phyloP scores from a whole-genome alignment of 2,329 filamentous ascomycete species.

The Exophiala lecanii-corni region DNA sequence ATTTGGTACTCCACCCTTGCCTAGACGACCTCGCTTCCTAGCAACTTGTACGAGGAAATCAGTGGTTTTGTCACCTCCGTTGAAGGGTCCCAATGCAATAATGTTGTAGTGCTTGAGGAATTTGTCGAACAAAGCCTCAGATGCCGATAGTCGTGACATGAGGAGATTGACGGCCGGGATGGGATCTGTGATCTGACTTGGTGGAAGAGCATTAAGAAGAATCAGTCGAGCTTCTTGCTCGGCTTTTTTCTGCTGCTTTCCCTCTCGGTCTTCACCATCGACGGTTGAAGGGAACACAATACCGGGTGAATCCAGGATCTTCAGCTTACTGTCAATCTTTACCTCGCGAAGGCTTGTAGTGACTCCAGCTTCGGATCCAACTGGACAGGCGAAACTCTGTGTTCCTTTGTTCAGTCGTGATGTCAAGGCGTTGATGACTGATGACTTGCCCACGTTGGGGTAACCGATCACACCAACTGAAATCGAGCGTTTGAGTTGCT shows the following conservation, averaged over 20 bases:
- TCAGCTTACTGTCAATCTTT: slow-evolving; percentile 92
- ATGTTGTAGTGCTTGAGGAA: slow-evolving; percentile 80
- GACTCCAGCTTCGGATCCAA: slow-evolving; percentile 86
- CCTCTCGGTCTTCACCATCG: slow-evolving; percentile 39
- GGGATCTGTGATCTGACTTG: slow-evolving; percentile 90
- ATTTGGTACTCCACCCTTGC: slow-evolving; percentile 87
- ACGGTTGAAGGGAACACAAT: slow-evolving; percentile 77
- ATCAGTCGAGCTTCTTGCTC: slow-evolving; percentile 77
- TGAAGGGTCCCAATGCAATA: slow-evolving; percentile 64
- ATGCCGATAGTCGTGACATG: slow-evolving; percentile 71
- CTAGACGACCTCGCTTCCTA: slow-evolving; percentile 81
- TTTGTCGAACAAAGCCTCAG: slow-evolving; percentile 69
- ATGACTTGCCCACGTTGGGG: slow-evolving; percentile 94
- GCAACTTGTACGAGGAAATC: slow-evolving; percentile 95
- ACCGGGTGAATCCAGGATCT: slow-evolving; percentile 86
- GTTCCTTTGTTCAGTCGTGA: slow-evolving; percentile 63
- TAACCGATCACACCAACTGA: slow-evolving; percentile 93
- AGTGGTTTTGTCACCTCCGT: slow-evolving; percentile 70
- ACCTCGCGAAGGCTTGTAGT: slow-evolving; percentile 84
- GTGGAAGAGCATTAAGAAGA: slow-evolving; percentile 85
- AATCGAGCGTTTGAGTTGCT: slow-evolving; percentile 81
- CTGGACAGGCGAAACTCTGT: slow-evolving; percentile 67
- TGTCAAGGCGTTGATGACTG: slow-evolving; percentile 89
- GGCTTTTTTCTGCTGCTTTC: slow-evolving; percentile 58
- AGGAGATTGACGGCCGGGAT: slow-evolving; percentile 80